These are phyloP conservation scores for Fusarium sp. DNA, from an alignment of 2,329 filamentous ascomycete species.

Conservation along the genomic window DNA sequence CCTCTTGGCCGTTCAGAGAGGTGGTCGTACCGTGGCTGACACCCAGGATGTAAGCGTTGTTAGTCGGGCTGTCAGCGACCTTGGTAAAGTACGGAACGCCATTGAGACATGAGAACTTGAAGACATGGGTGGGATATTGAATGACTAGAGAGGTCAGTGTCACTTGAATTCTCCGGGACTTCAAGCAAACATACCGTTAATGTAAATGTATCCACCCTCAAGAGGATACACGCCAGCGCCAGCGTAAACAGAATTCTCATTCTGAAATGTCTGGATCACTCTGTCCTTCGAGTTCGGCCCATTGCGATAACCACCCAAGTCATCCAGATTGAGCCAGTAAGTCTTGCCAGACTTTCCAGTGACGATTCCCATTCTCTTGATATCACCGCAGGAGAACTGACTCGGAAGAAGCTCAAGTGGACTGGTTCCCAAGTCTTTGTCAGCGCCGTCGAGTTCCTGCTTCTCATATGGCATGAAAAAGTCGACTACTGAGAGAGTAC, in stretches of 20 bases:
- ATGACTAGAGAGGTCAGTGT: constrained; percentile 57
- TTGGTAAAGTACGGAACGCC: constrained; percentile 69
- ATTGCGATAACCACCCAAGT: constrained; percentile 59
- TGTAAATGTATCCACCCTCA: constrained; percentile 65
- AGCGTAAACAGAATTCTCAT: constrained; percentile 62
- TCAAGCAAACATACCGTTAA: constrained; percentile 51
- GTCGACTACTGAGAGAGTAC: constrained; percentile 62
- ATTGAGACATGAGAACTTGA: constrained; percentile 69
- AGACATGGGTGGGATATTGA: constrained; percentile 68
- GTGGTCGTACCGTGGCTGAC: constrained; percentile 71
- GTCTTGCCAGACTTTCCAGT: constrained; percentile 67
- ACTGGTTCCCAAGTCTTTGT: constrained; percentile 65
- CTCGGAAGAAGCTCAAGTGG: constrained; percentile 60
- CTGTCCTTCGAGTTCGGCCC: constrained; percentile 56
- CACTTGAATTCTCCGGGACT: rapidly evolving
- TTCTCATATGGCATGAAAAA: constrained; percentile 71
- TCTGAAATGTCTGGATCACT: constrained; percentile 62
- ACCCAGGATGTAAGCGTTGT: constrained; percentile 68
- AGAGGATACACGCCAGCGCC: constrained; percentile 64
- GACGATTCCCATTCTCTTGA: constrained; percentile 64
- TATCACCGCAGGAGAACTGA: constrained; percentile 60
- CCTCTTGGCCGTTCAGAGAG: constrained; percentile 66
- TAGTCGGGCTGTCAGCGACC: constrained; percentile 64
- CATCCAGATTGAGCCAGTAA: constrained; percentile 60
- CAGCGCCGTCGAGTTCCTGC: constrained; percentile 63